A percentile compares a stretch with the other conserved stretches of the same genome.
phyloP scores from a whole-genome alignment of 805 yeast species.

The Wickerhamomyces alni region DNA sequence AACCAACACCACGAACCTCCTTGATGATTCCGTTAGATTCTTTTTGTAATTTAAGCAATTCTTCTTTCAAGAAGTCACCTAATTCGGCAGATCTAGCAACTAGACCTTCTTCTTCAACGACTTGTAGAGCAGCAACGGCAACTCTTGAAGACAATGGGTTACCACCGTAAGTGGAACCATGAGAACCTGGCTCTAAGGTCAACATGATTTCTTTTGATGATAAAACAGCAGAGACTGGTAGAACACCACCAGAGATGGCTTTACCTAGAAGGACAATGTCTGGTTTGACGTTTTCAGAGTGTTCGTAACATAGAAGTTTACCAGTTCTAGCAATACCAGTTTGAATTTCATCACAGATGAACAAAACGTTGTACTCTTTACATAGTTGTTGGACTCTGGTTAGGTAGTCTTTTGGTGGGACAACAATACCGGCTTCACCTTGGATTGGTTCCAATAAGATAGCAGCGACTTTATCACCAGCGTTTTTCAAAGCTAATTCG shows the following conservation, averaged over 20 bases:
- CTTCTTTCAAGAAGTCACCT: slow-evolving; percentile 63
- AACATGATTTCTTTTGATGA: slow-evolving; percentile 89
- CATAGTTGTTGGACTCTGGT: slow-evolving; percentile 67
- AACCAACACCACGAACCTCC: slow-evolving; percentile 65
- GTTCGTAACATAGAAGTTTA: slow-evolving; percentile 86
- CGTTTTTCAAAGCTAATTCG: slow-evolving; percentile 69
- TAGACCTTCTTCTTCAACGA: slow-evolving; percentile 80
- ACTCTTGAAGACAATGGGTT: slow-evolving; percentile 92
- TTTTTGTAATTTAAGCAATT: slow-evolving; percentile 46
- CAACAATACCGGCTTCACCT: slow-evolving; percentile 98
- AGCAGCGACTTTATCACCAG: slow-evolving; percentile 89
- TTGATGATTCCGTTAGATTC: slow-evolving; percentile 50
- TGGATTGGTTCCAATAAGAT: slow-evolving; percentile 92
- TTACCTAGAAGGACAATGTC: slow-evolving; percentile 88
- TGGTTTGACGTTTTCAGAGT: slow-evolving; percentile 71
- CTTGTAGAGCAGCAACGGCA: slow-evolving; percentile 89
- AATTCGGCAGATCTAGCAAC: slow-evolving; percentile 69
- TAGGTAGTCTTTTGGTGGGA: slow-evolving; percentile 81
- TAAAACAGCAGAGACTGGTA: slow-evolving; percentile 88
- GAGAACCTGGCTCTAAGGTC: slow-evolving; percentile 89
- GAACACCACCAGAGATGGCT: slow-evolving; percentile 92
- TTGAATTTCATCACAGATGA: slow-evolving; percentile 95
- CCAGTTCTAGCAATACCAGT: slow-evolving; percentile 98
- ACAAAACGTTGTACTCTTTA: slow-evolving; percentile 74
- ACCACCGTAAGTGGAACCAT: slow-evolving; percentile 98